phyloP scores from a whole-genome alignment of 1,284 basidiomycete species.

The Ustilago vetiveriae region DNA sequence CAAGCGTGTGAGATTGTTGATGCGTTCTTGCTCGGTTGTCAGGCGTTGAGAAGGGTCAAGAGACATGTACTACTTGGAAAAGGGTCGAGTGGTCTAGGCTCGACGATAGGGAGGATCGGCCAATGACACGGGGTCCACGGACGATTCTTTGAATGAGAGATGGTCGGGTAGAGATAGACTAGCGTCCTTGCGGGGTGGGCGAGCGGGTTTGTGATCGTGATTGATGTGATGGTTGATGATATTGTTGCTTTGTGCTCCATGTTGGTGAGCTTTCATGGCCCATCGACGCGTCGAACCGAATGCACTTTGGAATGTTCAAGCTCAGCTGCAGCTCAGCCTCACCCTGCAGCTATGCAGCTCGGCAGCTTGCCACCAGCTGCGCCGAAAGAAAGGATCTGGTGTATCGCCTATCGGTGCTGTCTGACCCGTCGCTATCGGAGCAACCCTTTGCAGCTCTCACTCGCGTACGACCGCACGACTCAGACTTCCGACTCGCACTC shows the following conservation, averaged over 20 bases:
- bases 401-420: too few species aligned
- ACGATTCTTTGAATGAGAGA: constrained; percentile 1
- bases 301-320: too few species aligned
- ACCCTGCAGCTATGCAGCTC: constrained; percentile 19
- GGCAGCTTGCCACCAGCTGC: too few species aligned
- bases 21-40: constrained; percentile 8
- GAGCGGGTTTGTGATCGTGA: background rate
- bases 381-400: too few species aligned
- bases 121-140: constrained; percentile 22
- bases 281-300: too few species aligned
- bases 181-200: too few species aligned
- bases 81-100: constrained; percentile 5
- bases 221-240: background rate
- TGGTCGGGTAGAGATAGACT: background rate
- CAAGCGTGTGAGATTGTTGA: background rate
- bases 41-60: constrained; percentile 17
- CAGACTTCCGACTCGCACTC: too few species aligned
- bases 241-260: background rate
- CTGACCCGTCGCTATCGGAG: too few species aligned
- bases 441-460: too few species aligned
- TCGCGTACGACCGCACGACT: too few species aligned
- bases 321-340: constrained; percentile 10
- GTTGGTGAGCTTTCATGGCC: background rate
- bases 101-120: constrained; percentile 16
- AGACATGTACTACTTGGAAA: constrained; percentile 25